Evolutionary conservation across 495 filamentous ascomycete species (phyloP).

Genomic region (Penicillium bialowiezense): DNA sequence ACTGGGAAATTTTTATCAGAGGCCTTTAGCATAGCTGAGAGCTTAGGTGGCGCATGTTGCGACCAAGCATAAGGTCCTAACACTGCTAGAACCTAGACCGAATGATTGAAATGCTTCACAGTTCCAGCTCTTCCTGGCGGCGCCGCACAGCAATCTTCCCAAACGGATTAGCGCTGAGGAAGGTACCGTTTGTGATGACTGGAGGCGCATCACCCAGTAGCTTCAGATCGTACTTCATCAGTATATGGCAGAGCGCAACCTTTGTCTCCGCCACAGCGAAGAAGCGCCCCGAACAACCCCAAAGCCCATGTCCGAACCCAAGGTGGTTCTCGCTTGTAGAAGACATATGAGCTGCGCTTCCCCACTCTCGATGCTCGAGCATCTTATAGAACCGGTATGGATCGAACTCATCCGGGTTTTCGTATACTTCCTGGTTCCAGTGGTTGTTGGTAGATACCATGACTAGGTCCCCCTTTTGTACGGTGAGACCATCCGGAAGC

Average conservation of each 20-base stretch:
- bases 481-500: no score
- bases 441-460: not conserved
- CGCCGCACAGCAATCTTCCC: not conserved
- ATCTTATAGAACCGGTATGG: not conserved
- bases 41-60: no score
- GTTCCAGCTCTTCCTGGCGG: not conserved
- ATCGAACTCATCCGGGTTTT: not conserved
- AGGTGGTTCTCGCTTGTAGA: conserved; percentile 25
- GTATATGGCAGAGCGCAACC: conserved; percentile 16
- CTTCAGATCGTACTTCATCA: conserved; percentile 16
- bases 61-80: no score
- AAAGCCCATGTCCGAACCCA: conserved; percentile 35
- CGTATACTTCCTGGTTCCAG: not conserved
- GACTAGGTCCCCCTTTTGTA: no score
- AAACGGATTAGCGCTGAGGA: not conserved
- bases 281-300: conserved; percentile 46
- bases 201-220: not conserved
- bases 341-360: conserved; percentile 20
- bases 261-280: conserved; percentile 39
- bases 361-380: not conserved
- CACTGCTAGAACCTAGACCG: no score
- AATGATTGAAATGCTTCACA: no score
- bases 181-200: not conserved
- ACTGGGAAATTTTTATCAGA: no score
- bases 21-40: no score